Evolutionary conservation across 331 rosid species (phyloP), one percentile per base, ranked within the genome.

Genomic region (Saraca asoca): DNA sequence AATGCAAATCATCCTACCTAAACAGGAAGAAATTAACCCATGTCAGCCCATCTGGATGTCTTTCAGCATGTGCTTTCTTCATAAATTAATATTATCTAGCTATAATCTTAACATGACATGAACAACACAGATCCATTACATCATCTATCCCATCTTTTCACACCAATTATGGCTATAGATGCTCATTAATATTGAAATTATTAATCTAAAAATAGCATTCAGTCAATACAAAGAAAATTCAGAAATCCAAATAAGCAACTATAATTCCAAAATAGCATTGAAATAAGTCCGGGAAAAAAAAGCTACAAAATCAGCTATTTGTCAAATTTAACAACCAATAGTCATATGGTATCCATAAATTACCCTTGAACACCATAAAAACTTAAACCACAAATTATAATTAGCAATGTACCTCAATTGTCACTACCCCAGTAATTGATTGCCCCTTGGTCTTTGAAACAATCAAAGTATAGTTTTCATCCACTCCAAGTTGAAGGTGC

Each of bases 401-500:
- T 69, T 6, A 49, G 11, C 35, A 64, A 74, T 15, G 52, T 49
- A 93, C 96, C 96, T 90, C 92, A 61, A 94, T 85, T 18, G 84
- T 80, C 8, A 74, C 92, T 70, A 69, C 81, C 71, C 82, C 86
- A 31, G 64, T 62, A 81, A 75, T 66, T 48, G 87, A 86, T 50
- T 74, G 51, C 37, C 75, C 86, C 12, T 68, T 79, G 39, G 78
- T 65, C 65, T 79, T 79, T 31, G 83, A 65, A 69, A 90, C 82
- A 52, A 63, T 24, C 85, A 94, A 82, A 46, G 78, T 63, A 69
- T 94, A 88, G 89, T 95, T 94, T 81, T 94, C 99, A 69, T 94
- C 99, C 42, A 85, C 95, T 17, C 97, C 99, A 62, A 94, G 86
- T 77, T 90, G 95, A 78, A 94, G 95, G 97, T 94, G 82, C 66